Evolutionary conservation across 495 filamentous ascomycete species (phyloP).

Genomic region (Talaromyces proteolyticus): DNA sequence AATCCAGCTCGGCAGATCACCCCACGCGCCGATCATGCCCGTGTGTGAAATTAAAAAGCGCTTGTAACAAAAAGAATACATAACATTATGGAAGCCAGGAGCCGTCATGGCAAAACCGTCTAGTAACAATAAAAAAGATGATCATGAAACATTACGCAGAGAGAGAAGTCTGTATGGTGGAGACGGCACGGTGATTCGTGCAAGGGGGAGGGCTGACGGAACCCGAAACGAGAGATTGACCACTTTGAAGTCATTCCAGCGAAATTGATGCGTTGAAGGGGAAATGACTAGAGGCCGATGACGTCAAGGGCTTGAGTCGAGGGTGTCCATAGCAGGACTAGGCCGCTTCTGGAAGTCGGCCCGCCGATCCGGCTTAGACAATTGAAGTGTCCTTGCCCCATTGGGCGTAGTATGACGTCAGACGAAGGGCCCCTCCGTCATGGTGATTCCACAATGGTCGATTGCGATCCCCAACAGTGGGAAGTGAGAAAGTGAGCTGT

Average conservation of each 20-base stretch:
- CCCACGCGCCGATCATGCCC: too few relatives aligned
- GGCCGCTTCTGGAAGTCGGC: background rate
- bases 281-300: conserved; percentile 3
- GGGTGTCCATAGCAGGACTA: background rate
- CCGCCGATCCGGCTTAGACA: conserved; percentile 6
- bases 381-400: background rate
- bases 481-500: too few relatives aligned
- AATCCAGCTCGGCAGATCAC: too few relatives aligned
- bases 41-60: background rate
- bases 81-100: background rate
- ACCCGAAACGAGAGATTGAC: background rate
- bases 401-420: conserved; percentile 4
- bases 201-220: background rate
- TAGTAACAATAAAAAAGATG: background rate
- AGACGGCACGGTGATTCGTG: background rate
- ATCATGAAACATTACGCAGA: background rate
- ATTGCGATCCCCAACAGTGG: too few relatives aligned
- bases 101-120: background rate
- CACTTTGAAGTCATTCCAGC: background rate
- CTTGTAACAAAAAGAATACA: background rate
- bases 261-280: too few relatives aligned
- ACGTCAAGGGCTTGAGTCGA: conserved; percentile 4
- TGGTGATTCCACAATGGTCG: background rate
- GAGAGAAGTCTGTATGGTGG: background rate
- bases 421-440: background rate